Evolutionary conservation across 2,329 filamentous ascomycete genomes (phyloP), one percentile per base, ranked within the genome.

Genomic region (Paracorniculantispora psalliotae): DNA sequence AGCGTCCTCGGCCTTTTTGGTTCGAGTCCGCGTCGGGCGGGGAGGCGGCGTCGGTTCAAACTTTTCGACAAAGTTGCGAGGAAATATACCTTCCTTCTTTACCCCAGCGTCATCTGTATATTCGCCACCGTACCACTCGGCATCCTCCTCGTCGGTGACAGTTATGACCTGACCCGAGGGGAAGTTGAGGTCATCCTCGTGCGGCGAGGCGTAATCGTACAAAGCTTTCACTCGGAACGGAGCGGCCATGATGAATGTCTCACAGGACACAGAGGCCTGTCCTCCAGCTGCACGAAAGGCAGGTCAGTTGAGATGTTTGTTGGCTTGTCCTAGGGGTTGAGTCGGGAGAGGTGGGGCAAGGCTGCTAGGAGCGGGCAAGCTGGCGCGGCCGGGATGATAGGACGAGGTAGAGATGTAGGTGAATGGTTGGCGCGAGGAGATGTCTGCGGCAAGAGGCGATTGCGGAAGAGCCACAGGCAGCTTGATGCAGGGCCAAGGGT

Each of bases 101-200:
- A 74, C 76, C 59, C 94, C 94, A 55, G 80, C 75, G 61, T 86
- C 84, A 74, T 96, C 90, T 63, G 86, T 78, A 72, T 96, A 97
- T 74, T 94, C 89, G 65, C 94, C 93, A 63, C 84, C 85, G 72
- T 94, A 96, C 94, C 92, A 97, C 72, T 97, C 96, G 63, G 82
- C 87, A 71, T 96, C 94, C 71, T 97, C 94, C 73, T 91, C 86
- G 61, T 92, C 92, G 47, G 88, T 96, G 63, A 99, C 92, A 55
- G 90, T 94, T 71, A 99, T 96, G 74, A 97, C 83, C 77, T 97
- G 92, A 65, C 91, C 92, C 68, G 84, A 78, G 61, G 82, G 74
- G 73, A 99, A 99, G 71, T 85, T 89, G 66, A 99, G 87, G 76
- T 99, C 94, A 75, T 99, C 94, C 67, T 96, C 92, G 74, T 99